Base-by-base conservation (phyloP, 306 rosid species). In the Parietaria judaica region DNA sequence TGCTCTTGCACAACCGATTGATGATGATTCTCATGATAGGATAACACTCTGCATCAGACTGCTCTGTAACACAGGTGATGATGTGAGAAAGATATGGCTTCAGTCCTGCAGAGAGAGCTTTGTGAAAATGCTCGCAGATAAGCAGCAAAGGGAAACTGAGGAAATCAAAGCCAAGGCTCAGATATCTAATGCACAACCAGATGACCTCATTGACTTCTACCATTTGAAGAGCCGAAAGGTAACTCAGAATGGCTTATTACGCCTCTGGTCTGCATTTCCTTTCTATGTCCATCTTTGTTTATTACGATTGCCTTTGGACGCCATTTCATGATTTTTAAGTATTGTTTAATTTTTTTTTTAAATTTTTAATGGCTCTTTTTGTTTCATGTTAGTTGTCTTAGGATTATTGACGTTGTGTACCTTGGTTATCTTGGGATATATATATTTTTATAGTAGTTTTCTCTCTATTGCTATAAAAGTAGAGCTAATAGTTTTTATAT, bases 181-280 rank as follows among this genome's bases (percentile, higher is more conserved):
- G 63, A 82, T 84, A 69, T 82, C 85, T 56, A 79, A 88, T 79
- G 95, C 97, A 31, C 99, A 94, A 62, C 99, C 99, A 10, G 97
- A 94, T 68, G 99, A 94, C 73, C 97, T 94, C 58, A 94, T 94
- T 73, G 99, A 89, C 58, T 94, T 94, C 71, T 88, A 88, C 82
- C 99, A 94, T 83, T 73, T 94, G 74, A 94, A 94, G 86, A 94
- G 97, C 83, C 79, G 95, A 81, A 94, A 88, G 97, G 99, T 94
- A 78, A 60, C 54, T 23, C 31, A 23, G 31, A 23, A 23, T 2
- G 67, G 45, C 51, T 70, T 68, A 54, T 79, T 54, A 68, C 35
- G 52, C 44, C 16, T 56, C 53, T 11, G 39, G 9, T 23, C 61
- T 45, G 41, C 34, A 41, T 43, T 15, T 51, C 36, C n/a, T 36